These are phyloP conservation scores for Mayamaea pseudoterrestris DNA, from an alignment of 108 stramenopile genomes.

Conservation along the genomic window DNA sequence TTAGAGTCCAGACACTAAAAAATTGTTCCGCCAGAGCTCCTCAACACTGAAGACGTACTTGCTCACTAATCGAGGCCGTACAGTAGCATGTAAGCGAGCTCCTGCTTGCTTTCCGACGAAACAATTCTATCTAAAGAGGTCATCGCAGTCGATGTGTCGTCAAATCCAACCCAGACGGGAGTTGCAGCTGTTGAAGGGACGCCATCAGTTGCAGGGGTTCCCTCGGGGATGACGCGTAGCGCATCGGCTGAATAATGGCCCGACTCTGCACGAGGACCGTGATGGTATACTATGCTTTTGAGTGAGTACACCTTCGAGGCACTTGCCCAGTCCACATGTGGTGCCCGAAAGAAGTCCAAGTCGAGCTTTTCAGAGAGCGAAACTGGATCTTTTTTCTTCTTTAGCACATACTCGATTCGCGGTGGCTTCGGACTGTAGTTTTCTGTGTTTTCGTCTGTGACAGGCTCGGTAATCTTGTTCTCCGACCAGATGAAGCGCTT, in stretches of 20 bases:
- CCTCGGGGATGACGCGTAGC: slow-evolving; percentile 11
- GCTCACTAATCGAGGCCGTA: slow-evolving; percentile 1
- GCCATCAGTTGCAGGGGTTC: background rate
- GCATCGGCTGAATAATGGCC: slow-evolving; percentile 55
- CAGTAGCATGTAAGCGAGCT: slow-evolving; percentile 1
- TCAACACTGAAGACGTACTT: too few relatives aligned
- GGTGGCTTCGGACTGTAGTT: slow-evolving; percentile 9
- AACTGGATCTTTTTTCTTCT: slow-evolving; percentile 38
- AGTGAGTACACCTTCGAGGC: slow-evolving; percentile 14
- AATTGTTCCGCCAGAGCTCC: too few relatives aligned
- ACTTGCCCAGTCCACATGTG: background rate
- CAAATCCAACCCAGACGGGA: background rate
- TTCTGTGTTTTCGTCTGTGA: slow-evolving; percentile 32
- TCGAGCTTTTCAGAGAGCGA: slow-evolving; percentile 17
- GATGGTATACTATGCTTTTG: slow-evolving; percentile 41
- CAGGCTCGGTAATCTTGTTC: background rate
- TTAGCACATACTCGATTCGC: slow-evolving; percentile 10
- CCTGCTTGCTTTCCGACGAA: background rate
- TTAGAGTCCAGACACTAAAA: too few relatives aligned
- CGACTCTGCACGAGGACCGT: slow-evolving; percentile 30
- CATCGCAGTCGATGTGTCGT: background rate
- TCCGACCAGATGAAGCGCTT: slow-evolving; percentile 48
- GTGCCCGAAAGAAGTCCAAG: slow-evolving; percentile 3
- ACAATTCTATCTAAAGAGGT: background rate
- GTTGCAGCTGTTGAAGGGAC: background rate